Percentiles rank a stretch among this genome's conserved stretches.
Conservation (phyloP, 805 yeast genomes). For the Ogataea paraovalis region DNA sequence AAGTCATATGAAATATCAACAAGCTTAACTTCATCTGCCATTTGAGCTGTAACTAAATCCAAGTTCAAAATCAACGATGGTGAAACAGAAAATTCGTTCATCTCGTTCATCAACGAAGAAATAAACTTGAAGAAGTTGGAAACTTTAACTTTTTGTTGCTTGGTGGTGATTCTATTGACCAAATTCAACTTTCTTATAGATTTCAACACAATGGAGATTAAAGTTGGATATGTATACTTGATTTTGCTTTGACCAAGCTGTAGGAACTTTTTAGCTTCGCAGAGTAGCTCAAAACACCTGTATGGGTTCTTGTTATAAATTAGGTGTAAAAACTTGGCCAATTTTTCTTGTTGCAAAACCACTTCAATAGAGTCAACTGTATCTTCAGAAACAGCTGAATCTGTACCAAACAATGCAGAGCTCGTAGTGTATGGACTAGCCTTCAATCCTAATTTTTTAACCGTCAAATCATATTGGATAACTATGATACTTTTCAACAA, state of each 20-base stretch:
- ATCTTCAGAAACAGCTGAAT: slow-evolving; percentile 18
- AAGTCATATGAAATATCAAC: slow-evolving; percentile 82
- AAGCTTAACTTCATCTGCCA: slow-evolving; percentile 73
- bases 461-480: slow-evolving; percentile 25
- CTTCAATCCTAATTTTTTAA: slow-evolving; percentile 37
- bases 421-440: slow-evolving; percentile 6
- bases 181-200: slow-evolving; percentile 49
- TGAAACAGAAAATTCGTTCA: slow-evolving; percentile 39
- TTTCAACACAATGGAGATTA: slow-evolving; percentile 58
- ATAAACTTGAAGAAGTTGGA: slow-evolving; percentile 62
- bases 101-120: slow-evolving; percentile 64
- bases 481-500: slow-evolving; percentile 53
- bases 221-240: slow-evolving; percentile 69
- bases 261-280: slow-evolving; percentile 44
- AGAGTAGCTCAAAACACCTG: slow-evolving; percentile 42
- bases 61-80: slow-evolving; percentile 38
- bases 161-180: slow-evolving; percentile 20
- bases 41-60: slow-evolving; percentile 61
- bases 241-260: slow-evolving; percentile 52
- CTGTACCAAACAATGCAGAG: slow-evolving; percentile 26
- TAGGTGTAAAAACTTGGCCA: slow-evolving; percentile 69
- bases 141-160: slow-evolving; percentile 18
- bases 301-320: slow-evolving; percentile 47
- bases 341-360: slow-evolving; percentile 48
- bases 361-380: slow-evolving; percentile 34